Evolutionary conservation across 2,329 filamentous ascomycete genomes (phyloP).

Genomic region (Hawksworthiomyces lignivorus): DNA sequence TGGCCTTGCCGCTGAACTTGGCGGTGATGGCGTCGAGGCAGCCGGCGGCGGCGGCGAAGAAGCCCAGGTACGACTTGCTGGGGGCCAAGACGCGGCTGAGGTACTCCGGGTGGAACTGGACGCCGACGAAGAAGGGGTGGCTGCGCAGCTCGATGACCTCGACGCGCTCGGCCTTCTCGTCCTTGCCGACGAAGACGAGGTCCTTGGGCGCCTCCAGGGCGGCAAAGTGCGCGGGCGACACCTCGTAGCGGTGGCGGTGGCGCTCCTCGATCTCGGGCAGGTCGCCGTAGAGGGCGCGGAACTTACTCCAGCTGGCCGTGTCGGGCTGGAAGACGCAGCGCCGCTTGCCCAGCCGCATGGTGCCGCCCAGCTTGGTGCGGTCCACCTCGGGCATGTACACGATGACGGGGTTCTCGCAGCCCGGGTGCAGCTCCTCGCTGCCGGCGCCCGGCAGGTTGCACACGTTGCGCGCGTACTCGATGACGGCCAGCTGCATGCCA

Average conservation of each 20-base stretch:
- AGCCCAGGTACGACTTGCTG: slow-evolving; percentile 71
- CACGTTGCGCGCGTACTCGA: slow-evolving; percentile 76
- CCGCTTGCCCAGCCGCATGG: slow-evolving; percentile 68
- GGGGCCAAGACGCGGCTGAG: slow-evolving; percentile 66
- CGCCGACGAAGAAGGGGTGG: slow-evolving; percentile 65
- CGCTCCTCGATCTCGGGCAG: slow-evolving; percentile 51
- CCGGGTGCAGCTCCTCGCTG: slow-evolving; percentile 47
- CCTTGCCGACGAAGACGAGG: slow-evolving; percentile 66
- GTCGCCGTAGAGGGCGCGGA: slow-evolving; percentile 59
- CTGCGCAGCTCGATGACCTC: slow-evolving; percentile 70
- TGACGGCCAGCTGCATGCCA: slow-evolving; percentile 86
- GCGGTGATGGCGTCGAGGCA: slow-evolving; percentile 43
- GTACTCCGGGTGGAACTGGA: slow-evolving; percentile 89
- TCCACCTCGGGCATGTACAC: slow-evolving; percentile 80
- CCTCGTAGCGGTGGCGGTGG: slow-evolving; percentile 74
- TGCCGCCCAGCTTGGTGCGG: slow-evolving; percentile 62
- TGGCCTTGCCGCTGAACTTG: slow-evolving; percentile 16
- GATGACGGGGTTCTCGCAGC: slow-evolving; percentile 62
- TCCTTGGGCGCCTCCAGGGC: slow-evolving; percentile 50
- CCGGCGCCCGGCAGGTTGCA: slow-evolving; percentile 53
- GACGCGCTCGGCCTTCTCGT: slow-evolving; percentile 66
- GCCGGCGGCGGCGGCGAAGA: slow-evolving; percentile 70
- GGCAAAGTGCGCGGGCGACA: slow-evolving; percentile 64
- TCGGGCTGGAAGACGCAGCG: slow-evolving; percentile 62
- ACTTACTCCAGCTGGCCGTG: slow-evolving; percentile 59